phyloP scores from a whole-genome alignment of 768 basidiomycete species.

The Obba rivulosa region DNA sequence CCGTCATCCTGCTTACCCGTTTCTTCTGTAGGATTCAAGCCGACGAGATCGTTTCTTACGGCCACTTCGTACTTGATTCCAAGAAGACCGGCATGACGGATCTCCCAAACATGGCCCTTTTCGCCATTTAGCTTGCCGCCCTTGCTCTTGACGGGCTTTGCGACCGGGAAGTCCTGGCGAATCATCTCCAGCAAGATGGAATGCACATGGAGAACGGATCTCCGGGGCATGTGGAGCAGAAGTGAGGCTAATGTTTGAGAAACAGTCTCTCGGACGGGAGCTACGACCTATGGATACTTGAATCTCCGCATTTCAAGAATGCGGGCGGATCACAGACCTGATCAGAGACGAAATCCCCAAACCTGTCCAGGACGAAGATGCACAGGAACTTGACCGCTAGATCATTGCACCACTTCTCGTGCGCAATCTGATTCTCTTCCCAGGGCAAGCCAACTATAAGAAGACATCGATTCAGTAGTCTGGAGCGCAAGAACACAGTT shows the following conservation, averaged over 20 bases:
- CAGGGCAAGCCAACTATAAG: constrained; percentile 42
- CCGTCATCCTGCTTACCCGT: constrained; percentile 21
- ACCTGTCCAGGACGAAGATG: constrained; percentile 93
- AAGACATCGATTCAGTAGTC: neutral
- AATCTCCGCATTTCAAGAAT: neutral
- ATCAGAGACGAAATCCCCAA: constrained; percentile 95
- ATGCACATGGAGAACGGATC: constrained; percentile 76
- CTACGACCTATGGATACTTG: constrained; percentile 59
- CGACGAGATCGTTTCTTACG: constrained; percentile 79
- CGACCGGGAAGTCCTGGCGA: constrained; percentile 67
- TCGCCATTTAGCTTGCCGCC: constrained; percentile 20
- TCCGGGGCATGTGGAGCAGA: constrained; percentile 81
- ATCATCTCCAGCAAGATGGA: constrained; percentile 89
- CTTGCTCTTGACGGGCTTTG: constrained; percentile 27
- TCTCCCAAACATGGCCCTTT: constrained; percentile 84
- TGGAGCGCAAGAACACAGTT: neutral
- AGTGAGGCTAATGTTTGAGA: constrained; percentile 91
- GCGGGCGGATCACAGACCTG: constrained; percentile 42
- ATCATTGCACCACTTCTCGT: constrained; percentile 88
- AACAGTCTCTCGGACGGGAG: constrained; percentile 94
- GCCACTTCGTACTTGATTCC: constrained; percentile 99
- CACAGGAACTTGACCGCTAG: constrained; percentile 81
- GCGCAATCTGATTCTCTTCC: constrained; percentile 58
- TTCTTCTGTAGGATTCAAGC: constrained; percentile 12
- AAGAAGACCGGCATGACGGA: constrained; percentile 94